Evolutionary conservation across 345 rosid species (phyloP).

Genomic region (Eucalyptus rudis): DNA sequence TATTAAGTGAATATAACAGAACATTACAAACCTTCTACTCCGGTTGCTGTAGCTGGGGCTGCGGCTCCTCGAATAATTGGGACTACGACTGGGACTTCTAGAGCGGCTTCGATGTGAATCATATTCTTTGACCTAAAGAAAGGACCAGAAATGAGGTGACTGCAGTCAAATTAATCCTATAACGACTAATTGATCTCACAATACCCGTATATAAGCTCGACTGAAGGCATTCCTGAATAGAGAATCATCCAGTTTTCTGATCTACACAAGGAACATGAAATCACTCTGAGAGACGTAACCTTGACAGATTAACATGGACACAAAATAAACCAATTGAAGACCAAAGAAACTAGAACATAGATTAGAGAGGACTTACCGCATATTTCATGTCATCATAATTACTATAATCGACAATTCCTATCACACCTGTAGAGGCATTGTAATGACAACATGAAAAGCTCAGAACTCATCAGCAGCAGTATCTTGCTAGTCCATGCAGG

Average conservation of each 20-base stretch:
- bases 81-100: slow-evolving; percentile 55
- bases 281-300: neutral
- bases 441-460: neutral
- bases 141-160: neutral
- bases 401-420: slow-evolving; percentile 85
- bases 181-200: neutral
- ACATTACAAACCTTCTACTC: slow-evolving; percentile 44
- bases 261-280: slow-evolving; percentile 16
- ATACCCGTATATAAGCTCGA: slow-evolving; percentile 75
- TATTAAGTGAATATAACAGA: neutral
- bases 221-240: slow-evolving; percentile 86
- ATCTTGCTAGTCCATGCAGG: neutral
- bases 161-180: neutral
- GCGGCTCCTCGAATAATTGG: slow-evolving; percentile 28
- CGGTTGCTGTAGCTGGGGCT: slow-evolving; percentile 26
- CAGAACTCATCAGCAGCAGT: neutral
- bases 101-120: slow-evolving; percentile 40
- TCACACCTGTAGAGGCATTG: slow-evolving; percentile 46
- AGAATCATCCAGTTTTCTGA: slow-evolving; percentile 80
- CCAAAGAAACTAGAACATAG: neutral
- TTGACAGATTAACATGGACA: neutral
- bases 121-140: slow-evolving; percentile 65
- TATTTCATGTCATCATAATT: slow-evolving; percentile 89
- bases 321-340: neutral
- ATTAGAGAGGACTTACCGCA: slow-evolving; percentile 51